Evolutionary conservation across 352 stramenopile species (phyloP).

Genomic region (Globisporangium orthogonon): DNA sequence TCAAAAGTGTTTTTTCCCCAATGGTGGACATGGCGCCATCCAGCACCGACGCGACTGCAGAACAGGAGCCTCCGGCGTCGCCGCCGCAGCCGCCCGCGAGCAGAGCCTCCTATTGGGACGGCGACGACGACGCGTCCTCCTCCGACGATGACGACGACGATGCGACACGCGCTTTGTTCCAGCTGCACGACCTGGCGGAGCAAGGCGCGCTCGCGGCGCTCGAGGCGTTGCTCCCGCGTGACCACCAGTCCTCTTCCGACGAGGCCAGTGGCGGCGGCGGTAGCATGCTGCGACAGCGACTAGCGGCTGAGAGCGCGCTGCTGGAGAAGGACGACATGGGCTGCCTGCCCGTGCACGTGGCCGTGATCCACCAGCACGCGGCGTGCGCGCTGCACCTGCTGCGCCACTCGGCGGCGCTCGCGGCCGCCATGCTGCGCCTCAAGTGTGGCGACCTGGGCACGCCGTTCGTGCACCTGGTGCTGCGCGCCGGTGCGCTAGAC

Average conservation of each 20-base stretch:
- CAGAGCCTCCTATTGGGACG: neutral
- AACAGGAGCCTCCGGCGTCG: neutral
- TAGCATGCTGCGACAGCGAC: conserved; percentile 22
- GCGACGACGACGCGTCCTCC: neutral
- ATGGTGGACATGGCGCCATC: too few species aligned
- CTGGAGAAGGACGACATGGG: conserved; percentile 83
- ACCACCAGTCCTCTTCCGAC: neutral
- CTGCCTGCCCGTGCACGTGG: conserved; percentile 74
- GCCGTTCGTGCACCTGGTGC: conserved; percentile 59
- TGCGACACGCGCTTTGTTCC: neutral
- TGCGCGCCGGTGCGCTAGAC: conserved; percentile 62
- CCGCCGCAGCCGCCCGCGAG: neutral
- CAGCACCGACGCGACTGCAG: neutral
- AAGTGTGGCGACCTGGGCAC: conserved; percentile 59
- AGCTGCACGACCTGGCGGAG: conserved; percentile 57
- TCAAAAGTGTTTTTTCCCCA: too few species aligned
- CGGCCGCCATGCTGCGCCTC: conserved; percentile 53
- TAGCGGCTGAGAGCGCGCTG: conserved; percentile 46
- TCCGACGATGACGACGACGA: neutral
- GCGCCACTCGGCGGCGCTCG: conserved; percentile 58
- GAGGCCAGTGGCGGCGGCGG: neutral
- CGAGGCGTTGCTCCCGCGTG: conserved; percentile 34
- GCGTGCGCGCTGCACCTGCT: conserved; percentile 42
- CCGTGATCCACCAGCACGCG: conserved; percentile 46
- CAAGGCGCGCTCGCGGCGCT: conserved; percentile 42